These are phyloP conservation scores for Paspalum vaginatum DNA, from an alignment of 176 grass and related monocot species.

Conservation along the genomic window DNA sequence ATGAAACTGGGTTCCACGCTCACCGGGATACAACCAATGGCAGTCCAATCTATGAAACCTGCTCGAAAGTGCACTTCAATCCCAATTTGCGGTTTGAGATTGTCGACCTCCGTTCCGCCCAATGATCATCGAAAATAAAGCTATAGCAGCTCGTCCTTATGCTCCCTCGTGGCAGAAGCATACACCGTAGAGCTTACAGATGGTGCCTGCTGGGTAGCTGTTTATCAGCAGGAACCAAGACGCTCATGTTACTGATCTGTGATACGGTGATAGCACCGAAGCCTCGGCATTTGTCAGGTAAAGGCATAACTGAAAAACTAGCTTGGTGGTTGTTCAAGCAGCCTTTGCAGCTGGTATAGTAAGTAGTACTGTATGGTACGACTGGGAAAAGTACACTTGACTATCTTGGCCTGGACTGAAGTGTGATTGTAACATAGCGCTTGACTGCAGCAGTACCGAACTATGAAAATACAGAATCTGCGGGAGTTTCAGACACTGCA, in stretches of 20 bases:
- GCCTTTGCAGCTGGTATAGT: neutral
- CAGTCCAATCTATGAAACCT: conserved; percentile 69
- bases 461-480: neutral
- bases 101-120: conserved; percentile 72
- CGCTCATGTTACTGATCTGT: conserved; percentile 4
- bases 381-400: neutral
- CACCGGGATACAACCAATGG: conserved; percentile 60
- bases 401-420: neutral
- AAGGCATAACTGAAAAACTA: conserved; percentile 19
- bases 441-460: neutral
- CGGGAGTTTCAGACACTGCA: neutral
- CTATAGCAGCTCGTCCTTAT: neutral
- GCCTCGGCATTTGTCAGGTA: neutral
- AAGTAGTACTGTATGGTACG: neutral
- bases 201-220: neutral
- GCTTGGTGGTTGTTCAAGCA: neutral
- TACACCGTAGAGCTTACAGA: neutral
- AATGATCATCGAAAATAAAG: conserved; percentile 29
- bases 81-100: conserved; percentile 93
- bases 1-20: conserved; percentile 75
- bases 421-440: neutral
- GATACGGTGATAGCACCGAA: conserved; percentile 13
- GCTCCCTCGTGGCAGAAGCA: neutral
- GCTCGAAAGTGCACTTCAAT: conserved; percentile 74
- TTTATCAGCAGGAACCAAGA: neutral